These are phyloP conservation scores for Sisymbrium irio DNA, from an alignment of 345 rosid genomes.

Conservation along the genomic window DNA sequence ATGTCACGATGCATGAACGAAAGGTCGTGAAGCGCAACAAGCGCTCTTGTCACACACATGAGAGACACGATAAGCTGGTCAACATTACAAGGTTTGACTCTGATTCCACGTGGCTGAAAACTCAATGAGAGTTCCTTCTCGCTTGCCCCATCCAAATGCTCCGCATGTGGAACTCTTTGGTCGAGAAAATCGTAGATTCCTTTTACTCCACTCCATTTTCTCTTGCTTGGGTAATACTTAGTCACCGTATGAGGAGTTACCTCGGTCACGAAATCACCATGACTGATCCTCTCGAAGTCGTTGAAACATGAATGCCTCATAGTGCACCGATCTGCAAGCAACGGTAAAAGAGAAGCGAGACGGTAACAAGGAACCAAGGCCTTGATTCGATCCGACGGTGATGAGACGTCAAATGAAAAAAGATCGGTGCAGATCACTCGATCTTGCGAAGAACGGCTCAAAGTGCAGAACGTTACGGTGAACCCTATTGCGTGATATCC, in stretches of 20 bases:
- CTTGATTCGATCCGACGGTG: constrained; percentile 60
- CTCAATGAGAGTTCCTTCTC: constrained; percentile 63
- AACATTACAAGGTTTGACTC: constrained; percentile 52
- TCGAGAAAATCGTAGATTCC: constrained; percentile 74
- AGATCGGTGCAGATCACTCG: constrained; percentile 69
- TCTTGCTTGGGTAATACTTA: constrained; percentile 51
- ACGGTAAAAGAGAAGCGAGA: constrained; percentile 65
- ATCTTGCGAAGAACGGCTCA: constrained; percentile 59
- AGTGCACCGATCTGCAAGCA: constrained; percentile 66
- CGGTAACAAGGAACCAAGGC: constrained; percentile 86
- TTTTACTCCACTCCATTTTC: constrained; percentile 70
- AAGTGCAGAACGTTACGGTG: constrained; percentile 73
- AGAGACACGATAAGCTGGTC: constrained; percentile 83
- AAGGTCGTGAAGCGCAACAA: constrained; percentile 85
- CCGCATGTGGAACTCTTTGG: constrained; percentile 83
- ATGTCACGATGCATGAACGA: constrained; percentile 95
- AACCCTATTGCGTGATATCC: constrained; percentile 85
- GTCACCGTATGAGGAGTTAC: constrained; percentile 71
- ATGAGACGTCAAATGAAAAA: constrained; percentile 61
- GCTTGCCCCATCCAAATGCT: constrained; percentile 43
- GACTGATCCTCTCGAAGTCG: constrained; percentile 68
- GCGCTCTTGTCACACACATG: constrained; percentile 77
- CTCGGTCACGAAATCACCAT: constrained; percentile 45
- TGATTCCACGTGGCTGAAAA: constrained; percentile 79
- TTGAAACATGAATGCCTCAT: constrained; percentile 46